phyloP scores from a whole-genome alignment of 257 asterid species.

The Eucommia ulmoides region DNA sequence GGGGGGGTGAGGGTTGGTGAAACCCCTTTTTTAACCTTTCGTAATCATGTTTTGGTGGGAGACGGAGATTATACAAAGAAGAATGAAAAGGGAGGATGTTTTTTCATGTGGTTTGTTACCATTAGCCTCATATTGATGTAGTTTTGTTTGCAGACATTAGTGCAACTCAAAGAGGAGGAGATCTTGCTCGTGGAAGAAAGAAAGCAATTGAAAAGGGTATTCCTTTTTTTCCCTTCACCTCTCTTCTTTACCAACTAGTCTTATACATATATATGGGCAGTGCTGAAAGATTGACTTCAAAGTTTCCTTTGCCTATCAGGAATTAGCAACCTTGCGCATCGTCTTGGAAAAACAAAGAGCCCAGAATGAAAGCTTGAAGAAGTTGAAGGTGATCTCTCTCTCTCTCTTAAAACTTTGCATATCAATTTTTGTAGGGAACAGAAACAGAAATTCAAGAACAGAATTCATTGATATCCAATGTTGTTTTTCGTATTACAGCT shows the following conservation, averaged over 20 bases:
- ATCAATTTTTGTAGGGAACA: no score
- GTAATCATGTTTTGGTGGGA: no score
- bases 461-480: background rate
- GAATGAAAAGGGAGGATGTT: no score
- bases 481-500: constrained; percentile 6
- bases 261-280: background rate
- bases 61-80: no score
- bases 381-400: constrained; percentile 8
- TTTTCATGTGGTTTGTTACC: no score
- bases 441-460: no score
- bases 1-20: no score
- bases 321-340: constrained; percentile 4
- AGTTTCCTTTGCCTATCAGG: constrained; percentile 3
- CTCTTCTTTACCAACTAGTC: background rate
- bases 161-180: constrained; percentile 52
- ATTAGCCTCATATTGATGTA: no score
- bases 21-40: no score
- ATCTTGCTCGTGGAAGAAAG: constrained; percentile 36
- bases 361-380: constrained; percentile 9
- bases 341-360: constrained; percentile 11
- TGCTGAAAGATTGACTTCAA: background rate
- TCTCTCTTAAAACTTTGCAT: background rate
- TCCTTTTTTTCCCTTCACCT: background rate
- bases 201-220: constrained; percentile 51
- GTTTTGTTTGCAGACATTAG: constrained; percentile 35